These are phyloP conservation scores for Symbiodinium natans DNA, from an alignment of 73 alveolate genomes.

Conservation along the genomic window DNA sequence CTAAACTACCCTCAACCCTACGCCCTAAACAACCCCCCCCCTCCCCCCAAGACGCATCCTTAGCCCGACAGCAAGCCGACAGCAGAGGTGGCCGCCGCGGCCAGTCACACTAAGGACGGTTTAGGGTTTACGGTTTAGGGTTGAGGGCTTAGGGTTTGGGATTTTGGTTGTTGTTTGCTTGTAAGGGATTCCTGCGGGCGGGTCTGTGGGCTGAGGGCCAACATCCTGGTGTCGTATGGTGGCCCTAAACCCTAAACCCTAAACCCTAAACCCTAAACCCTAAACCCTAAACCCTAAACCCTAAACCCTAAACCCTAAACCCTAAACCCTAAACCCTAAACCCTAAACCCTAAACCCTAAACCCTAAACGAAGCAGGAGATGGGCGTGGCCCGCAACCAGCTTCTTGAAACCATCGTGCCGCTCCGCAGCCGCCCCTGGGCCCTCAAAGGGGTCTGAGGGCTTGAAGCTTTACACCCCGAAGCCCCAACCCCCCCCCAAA, in stretches of 20 bases:
- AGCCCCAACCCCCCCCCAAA: no score
- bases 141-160: no score
- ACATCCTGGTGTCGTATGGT: neutral
- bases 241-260: neutral
- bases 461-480: no score
- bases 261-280: neutral
- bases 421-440: slow-evolving; percentile 12
- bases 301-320: neutral
- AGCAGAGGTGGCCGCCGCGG: no score
- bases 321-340: neutral
- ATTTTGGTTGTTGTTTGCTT: no score
- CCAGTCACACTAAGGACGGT: no score
- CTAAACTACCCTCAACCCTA: neutral
- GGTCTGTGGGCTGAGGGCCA: neutral
- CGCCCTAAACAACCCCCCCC: no score
- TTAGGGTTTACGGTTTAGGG: no score
- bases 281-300: neutral
- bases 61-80: no score
- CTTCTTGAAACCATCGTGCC: slow-evolving; percentile 86
- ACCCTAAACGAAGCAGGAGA: neutral
- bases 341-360: neutral
- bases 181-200: neutral
- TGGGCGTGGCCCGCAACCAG: slow-evolving; percentile 79
- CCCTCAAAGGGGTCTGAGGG: no score
- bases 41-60: no score